Evolutionary conservation across 2,329 filamentous ascomycete species (phyloP).

Genomic region (Verticillium albo-atrum): DNA sequence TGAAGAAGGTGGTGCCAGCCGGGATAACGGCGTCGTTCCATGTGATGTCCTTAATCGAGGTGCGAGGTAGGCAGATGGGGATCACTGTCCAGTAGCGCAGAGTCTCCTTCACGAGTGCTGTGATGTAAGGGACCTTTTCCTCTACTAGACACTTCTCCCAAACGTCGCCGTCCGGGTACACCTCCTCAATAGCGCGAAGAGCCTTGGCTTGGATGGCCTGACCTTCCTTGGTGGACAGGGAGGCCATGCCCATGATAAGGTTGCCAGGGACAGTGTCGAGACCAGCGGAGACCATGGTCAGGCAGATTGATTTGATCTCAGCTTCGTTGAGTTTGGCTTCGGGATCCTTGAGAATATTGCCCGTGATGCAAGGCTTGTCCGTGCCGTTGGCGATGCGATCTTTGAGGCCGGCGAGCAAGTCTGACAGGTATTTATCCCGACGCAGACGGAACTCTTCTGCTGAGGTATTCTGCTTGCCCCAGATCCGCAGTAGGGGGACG

Average conservation of each 20-base stretch:
- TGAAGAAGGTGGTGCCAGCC: conserved; percentile 73
- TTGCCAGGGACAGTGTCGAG: conserved; percentile 79
- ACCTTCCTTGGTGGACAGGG: conserved; percentile 63
- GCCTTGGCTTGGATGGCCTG: conserved; percentile 67
- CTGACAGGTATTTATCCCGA: conserved; percentile 62
- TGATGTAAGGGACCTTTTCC: conserved; percentile 73
- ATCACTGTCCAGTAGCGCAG: conserved; percentile 77
- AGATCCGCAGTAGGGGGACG: conserved; percentile 67
- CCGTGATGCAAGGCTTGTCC: conserved; percentile 36
- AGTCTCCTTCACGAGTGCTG: conserved; percentile 73
- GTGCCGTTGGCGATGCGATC: conserved; percentile 31
- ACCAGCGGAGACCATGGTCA: conserved; percentile 78
- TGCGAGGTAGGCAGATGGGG: conserved; percentile 70
- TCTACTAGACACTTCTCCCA: conserved; percentile 70
- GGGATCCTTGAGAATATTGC: conserved; percentile 50
- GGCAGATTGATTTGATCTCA: conserved; percentile 74
- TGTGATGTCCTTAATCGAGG: conserved; percentile 66
- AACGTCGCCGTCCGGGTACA: conserved; percentile 70
- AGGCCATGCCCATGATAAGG: conserved; percentile 74
- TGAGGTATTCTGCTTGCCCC: conserved; percentile 56
- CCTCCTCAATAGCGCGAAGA: conserved; percentile 63
- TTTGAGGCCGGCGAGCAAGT: conserved; percentile 57
- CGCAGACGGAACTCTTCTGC: conserved; percentile 63
- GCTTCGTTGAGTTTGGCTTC: conserved; percentile 42
- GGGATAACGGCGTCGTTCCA: conserved; percentile 67